Conservation (phyloP, 192 early-diverging fungal species). For the Coemansia sp. region DNA sequence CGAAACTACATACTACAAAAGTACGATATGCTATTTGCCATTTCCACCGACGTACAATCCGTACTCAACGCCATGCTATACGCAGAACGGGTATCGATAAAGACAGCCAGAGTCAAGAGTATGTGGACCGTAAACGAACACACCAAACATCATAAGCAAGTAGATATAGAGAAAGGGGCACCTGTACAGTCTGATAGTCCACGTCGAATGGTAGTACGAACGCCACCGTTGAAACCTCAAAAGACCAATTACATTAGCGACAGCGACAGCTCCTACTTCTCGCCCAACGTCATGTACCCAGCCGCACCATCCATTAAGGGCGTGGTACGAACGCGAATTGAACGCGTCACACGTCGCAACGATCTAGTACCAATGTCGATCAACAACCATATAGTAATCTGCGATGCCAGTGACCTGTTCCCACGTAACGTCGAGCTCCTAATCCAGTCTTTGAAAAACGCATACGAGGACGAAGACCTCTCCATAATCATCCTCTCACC, state of each 20-base stretch:
- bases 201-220: constrained; percentile 20
- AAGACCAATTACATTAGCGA: constrained; percentile 44
- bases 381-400: constrained; percentile 45
- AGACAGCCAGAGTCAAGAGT: constrained; percentile 17
- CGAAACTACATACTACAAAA: constrained; percentile 42
- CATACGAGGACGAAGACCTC: constrained; percentile 39
- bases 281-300: constrained; percentile 17
- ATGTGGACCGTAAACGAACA: not conserved
- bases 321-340: constrained; percentile 7
- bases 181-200: constrained; percentile 33
- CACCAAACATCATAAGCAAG: not conserved
- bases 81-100: constrained; percentile 46
- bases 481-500: constrained; percentile 44
- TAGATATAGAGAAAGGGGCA: constrained; percentile 1
- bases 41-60: constrained; percentile 47
- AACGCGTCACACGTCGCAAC: constrained; percentile 6
- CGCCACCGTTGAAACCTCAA: constrained; percentile 5
- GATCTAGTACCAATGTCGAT: constrained; percentile 27
- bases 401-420: constrained; percentile 43
- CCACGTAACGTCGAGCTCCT: constrained; percentile 55
- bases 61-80: constrained; percentile 40
- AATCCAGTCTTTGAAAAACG: constrained; percentile 43
- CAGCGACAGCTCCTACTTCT: constrained; percentile 50
- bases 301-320: constrained; percentile 14
- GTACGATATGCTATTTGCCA: constrained; percentile 52